Base-by-base conservation (phyloP, 148 eudicot genomes). In the Cornus controversa region DNA sequence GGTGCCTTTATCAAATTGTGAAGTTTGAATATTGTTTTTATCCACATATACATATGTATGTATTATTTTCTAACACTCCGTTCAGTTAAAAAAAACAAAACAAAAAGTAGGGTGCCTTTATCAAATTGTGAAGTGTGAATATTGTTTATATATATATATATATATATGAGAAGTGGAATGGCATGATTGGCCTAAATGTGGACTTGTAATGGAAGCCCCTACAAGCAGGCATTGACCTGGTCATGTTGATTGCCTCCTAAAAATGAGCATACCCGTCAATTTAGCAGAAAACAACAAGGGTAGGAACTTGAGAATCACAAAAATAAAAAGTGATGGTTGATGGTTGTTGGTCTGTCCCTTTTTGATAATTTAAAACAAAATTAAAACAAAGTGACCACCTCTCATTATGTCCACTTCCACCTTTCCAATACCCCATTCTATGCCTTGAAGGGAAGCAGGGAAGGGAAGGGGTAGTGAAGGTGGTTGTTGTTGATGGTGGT, bases 341-440 rank as follows among this genome's bases (percentile, higher is more conserved):
- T 67, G 31, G 53, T 11, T 47, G 40, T 63, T 6, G 6, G 45
- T 40, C 8, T 4, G 8, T 40, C 34, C 34, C 74, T 63, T 47
- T 40, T 15, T 63, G 74, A 28, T 31, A 62, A 26, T 57, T 14
- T 0, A 65, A 23, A 7, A 66, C 34, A 50, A 14, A 50, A n/a
- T 24, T 63, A 22, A 36, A 74, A 27, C 28, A 60, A 80, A 68
- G 62, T 47, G 54, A 63, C 68, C 47, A 47, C 47, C 79, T 22
- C 66, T 26, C 42, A 24, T 58, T 42, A 2, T 10, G 8, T 73
- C 63, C 54, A 10, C 8, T 23, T 54, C 53, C 26, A 28, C 54
- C 75, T 25, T 20, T 20, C 5, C n/a, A 45, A 8, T 16, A 16
- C 47, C 58, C 54, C 14, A 40, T 54, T 60, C 1, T 60, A 24